A percentile compares a stretch with the other conserved stretches of the same genome.
phyloP scores from a whole-genome alignment of 192 early-diverging fungal species.

The Coemansia sp. region DNA sequence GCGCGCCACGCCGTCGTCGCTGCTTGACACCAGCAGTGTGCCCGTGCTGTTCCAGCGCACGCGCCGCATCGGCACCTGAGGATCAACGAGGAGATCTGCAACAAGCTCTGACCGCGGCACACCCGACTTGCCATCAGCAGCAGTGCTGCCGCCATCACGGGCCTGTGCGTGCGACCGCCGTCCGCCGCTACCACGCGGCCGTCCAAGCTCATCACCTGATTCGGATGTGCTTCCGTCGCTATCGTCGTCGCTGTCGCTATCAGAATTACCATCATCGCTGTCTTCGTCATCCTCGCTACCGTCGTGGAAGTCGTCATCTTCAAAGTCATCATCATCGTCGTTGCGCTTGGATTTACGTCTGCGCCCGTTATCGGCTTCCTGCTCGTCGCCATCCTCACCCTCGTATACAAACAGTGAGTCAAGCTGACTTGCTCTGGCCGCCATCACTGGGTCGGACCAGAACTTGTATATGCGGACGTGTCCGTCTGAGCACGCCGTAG shows the following conservation, averaged over 20 bases:
- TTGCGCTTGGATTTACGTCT: neutral
- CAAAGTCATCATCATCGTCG: slow-evolving; percentile 12
- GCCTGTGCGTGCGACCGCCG: neutral
- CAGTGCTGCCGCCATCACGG: neutral
- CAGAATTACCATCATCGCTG: slow-evolving; percentile 17
- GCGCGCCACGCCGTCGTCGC: slow-evolving; percentile 48
- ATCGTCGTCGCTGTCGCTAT: slow-evolving; percentile 14
- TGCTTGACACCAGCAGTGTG: slow-evolving; percentile 42
- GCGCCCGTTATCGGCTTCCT: slow-evolving; percentile 1
- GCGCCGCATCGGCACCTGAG: slow-evolving; percentile 37
- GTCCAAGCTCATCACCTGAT: slow-evolving; percentile 2
- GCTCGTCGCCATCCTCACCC: slow-evolving; percentile 18
- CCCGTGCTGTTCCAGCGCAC: slow-evolving; percentile 52
- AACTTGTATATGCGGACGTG: slow-evolving; percentile 53
- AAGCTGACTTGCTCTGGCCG: slow-evolving; percentile 16
- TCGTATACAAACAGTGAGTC: slow-evolving; percentile 45
- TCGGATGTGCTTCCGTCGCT: slow-evolving; percentile 13
- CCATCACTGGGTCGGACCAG: slow-evolving; percentile 34
- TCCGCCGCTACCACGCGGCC: neutral
- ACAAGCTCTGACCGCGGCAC: slow-evolving; percentile 43
- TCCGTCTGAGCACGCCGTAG: slow-evolving; percentile 45
- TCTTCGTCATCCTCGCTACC: slow-evolving; percentile 9
- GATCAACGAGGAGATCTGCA: slow-evolving; percentile 30
- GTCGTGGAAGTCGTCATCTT: slow-evolving; percentile 21
- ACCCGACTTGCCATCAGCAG: neutral